Conservation (phyloP, 2,329 filamentous ascomycete genomes). For the Trichoderma simmonsii region DNA sequence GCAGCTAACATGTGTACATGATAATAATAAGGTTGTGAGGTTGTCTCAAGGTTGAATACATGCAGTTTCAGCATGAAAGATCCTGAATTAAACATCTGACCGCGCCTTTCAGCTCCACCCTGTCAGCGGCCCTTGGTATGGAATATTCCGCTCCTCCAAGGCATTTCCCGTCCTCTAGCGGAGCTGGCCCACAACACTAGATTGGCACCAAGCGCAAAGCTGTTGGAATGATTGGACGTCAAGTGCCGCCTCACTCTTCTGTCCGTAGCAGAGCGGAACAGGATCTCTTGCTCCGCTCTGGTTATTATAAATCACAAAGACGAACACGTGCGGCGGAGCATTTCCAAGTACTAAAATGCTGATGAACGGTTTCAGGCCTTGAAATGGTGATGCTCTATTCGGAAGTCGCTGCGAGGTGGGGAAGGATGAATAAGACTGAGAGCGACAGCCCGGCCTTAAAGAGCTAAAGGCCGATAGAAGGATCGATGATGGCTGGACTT, state of each 20-base stretch:
- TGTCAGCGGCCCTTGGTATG: not conserved
- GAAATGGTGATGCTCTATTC: not conserved
- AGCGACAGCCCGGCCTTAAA: constrained; percentile 9
- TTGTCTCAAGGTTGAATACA: not conserved
- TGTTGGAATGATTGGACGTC: not conserved
- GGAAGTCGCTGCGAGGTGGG: constrained; percentile 2
- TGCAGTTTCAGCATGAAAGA: too few species aligned
- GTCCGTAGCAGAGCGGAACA: not conserved
- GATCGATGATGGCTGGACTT: not conserved
- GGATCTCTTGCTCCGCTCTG: not conserved
- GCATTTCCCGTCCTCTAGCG: not conserved
- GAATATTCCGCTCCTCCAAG: not conserved
- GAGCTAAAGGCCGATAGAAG: not conserved
- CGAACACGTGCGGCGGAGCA: not conserved
- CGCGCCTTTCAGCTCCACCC: not conserved
- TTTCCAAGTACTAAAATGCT: not conserved
- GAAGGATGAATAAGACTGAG: not conserved
- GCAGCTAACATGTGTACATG: not conserved
- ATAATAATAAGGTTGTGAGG: not conserved
- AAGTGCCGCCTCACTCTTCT: not conserved
- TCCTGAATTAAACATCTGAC: not conserved
- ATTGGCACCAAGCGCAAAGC: not conserved
- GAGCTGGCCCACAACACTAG: not conserved
- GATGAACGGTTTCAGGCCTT: not conserved
- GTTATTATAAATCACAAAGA: constrained; percentile 1